Conservation (phyloP, 2,329 filamentous ascomycete genomes). For the Arthroderma sp. region DNA sequence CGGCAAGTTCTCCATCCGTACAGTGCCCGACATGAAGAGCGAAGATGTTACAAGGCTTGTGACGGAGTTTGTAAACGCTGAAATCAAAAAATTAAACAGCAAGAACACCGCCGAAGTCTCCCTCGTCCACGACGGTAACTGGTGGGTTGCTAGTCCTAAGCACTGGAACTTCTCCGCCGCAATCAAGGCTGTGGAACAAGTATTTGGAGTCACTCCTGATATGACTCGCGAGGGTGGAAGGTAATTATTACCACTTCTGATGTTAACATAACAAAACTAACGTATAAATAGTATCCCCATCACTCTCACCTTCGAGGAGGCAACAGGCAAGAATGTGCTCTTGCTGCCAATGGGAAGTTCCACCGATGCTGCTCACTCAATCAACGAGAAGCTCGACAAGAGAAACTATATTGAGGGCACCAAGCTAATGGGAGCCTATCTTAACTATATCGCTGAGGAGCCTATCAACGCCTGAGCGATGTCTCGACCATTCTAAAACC, state of each 20-base stretch:
- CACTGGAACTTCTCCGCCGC: constrained; percentile 98
- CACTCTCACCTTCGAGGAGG: constrained; percentile 92
- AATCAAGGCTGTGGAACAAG: constrained; percentile 86
- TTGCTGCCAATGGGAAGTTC: constrained; percentile 94
- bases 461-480: constrained; percentile 33
- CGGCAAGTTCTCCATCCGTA: constrained; percentile 97
- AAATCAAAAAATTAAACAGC: constrained; percentile 73
- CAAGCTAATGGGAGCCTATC: constrained; percentile 85
- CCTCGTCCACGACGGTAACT: constrained; percentile 85
- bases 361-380: constrained; percentile 90
- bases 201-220: constrained; percentile 87
- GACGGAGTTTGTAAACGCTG: constrained; percentile 66
- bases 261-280: constrained; percentile 12
- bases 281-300: constrained; percentile 65
- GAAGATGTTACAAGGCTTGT: constrained; percentile 77
- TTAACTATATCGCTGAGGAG: constrained; percentile 93
- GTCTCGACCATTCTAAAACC: too few species aligned
- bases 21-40: constrained; percentile 94
- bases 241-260: constrained; percentile 32
- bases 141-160: constrained; percentile 96
- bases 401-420: constrained; percentile 97
- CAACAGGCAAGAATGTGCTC: constrained; percentile 93
- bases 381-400: constrained; percentile 97
- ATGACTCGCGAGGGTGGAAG: constrained; percentile 91
- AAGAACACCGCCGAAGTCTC: constrained; percentile 82